Conservation (phyloP, 306 rosid genomes). For the Vigna reflexopilosa region DNA sequence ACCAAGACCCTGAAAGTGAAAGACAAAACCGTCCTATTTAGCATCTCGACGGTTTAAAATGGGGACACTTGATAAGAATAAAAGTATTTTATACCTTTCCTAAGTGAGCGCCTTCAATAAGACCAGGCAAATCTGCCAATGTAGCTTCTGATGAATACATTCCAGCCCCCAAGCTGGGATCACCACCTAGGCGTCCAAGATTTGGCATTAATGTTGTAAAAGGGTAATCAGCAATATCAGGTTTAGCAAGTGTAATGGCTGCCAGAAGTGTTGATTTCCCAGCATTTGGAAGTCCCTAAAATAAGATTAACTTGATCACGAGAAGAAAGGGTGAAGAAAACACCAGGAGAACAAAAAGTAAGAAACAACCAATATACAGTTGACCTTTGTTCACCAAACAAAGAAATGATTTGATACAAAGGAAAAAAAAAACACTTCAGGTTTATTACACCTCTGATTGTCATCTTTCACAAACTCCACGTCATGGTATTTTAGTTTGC, state of each 20-base stretch:
- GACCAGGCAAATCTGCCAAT: slow-evolving; percentile 98
- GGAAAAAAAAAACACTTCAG: not conserved
- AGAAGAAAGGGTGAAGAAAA: slow-evolving; percentile 33
- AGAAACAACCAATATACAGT: slow-evolving; percentile 25
- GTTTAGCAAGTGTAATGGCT: slow-evolving; percentile 94
- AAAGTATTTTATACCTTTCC: slow-evolving; percentile 78
- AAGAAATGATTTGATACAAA: slow-evolving; percentile 25
- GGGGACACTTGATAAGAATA: slow-evolving; percentile 8
- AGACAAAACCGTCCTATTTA: slow-evolving; percentile 38
- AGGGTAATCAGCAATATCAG: slow-evolving; percentile 95
- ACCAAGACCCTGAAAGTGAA: slow-evolving; percentile 85
- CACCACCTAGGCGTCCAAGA: slow-evolving; percentile 95
- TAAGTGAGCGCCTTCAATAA: slow-evolving; percentile 97
- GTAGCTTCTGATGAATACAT: slow-evolving; percentile 96
- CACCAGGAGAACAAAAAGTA: not conserved
- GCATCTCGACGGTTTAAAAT: slow-evolving; percentile 24
- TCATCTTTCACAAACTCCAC: slow-evolving; percentile 34
- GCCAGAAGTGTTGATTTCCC: slow-evolving; percentile 96
- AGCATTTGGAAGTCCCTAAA: slow-evolving; percentile 98
- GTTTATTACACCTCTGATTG: slow-evolving; percentile 13
- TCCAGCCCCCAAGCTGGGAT: slow-evolving; percentile 93
- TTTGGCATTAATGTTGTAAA: slow-evolving; percentile 98
- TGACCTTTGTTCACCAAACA: slow-evolving; percentile 9
- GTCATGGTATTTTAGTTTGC: slow-evolving; percentile 30
- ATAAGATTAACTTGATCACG: slow-evolving; percentile 45